Evolutionary conservation across 495 filamentous ascomycete species (phyloP).

Genomic region (Penicillium lividum): DNA sequence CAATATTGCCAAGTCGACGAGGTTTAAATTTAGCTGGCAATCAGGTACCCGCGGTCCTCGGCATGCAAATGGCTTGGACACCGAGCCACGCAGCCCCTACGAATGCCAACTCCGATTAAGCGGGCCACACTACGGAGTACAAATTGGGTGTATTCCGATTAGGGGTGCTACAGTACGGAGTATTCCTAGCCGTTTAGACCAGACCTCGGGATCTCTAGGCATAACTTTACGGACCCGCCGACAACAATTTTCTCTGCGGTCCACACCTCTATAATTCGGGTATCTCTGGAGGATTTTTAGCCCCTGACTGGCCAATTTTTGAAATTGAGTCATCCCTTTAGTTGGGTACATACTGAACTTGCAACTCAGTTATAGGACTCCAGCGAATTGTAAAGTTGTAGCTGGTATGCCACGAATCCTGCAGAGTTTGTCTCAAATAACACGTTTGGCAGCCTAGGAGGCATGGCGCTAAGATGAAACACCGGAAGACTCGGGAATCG

Average conservation of each 20-base stretch:
- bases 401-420: not conserved
- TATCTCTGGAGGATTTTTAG: no score
- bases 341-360: no score
- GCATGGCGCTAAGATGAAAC: slow-evolving; percentile 5
- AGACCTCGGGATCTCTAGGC: no score
- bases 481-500: not conserved
- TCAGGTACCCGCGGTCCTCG: not conserved
- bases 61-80: not conserved
- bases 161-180: no score
- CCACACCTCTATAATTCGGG: no score
- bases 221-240: not conserved
- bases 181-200: no score
- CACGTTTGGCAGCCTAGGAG: not conserved
- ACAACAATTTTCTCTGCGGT: not conserved
- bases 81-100: not conserved
- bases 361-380: no score
- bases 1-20: no score
- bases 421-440: not conserved
- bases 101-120: not conserved
- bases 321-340: no score
- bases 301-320: no score
- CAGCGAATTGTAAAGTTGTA: no score
- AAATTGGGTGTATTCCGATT: no score
- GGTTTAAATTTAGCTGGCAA: not conserved
- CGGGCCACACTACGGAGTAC: not conserved